A percentile compares a stretch with the other conserved stretches of the same genome.
phyloP scores from a whole-genome alignment of 2,329 filamentous ascomycete genomes.

The Colletotrichum tanaceti region DNA sequence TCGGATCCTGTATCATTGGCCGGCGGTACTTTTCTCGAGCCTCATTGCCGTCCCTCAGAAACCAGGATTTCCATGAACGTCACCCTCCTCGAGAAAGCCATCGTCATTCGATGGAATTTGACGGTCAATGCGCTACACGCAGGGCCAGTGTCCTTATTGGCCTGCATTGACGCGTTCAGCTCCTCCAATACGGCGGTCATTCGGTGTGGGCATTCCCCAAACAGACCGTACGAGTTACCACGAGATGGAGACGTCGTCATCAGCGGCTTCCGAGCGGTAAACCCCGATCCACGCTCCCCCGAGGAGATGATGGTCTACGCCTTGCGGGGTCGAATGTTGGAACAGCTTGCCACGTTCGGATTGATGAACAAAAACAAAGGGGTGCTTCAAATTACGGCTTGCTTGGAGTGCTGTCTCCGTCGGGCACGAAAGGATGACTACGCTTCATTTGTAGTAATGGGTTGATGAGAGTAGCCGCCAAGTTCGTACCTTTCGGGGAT shows the following conservation, averaged over 20 bases:
- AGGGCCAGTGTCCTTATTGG: fast-evolving
- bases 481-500: no score
- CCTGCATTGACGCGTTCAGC: fast-evolving
- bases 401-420: neutral
- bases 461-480: no score
- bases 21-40: neutral
- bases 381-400: neutral
- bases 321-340: neutral
- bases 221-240: neutral
- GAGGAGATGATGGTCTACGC: neutral
- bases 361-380: neutral
- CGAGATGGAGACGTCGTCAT: neutral
- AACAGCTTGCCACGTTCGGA: slow-evolving; percentile 3
- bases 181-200: neutral
- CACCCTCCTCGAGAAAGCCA: fast-evolving
- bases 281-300: no score
- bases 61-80: neutral
- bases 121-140: fast-evolving
- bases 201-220: neutral
- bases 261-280: neutral
- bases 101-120: neutral
- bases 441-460: no score
- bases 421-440: no score
- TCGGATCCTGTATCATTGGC: neutral
- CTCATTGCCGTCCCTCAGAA: neutral